phyloP scores from a whole-genome alignment of 768 basidiomycete species.

The Hirschioporus abietinus region DNA sequence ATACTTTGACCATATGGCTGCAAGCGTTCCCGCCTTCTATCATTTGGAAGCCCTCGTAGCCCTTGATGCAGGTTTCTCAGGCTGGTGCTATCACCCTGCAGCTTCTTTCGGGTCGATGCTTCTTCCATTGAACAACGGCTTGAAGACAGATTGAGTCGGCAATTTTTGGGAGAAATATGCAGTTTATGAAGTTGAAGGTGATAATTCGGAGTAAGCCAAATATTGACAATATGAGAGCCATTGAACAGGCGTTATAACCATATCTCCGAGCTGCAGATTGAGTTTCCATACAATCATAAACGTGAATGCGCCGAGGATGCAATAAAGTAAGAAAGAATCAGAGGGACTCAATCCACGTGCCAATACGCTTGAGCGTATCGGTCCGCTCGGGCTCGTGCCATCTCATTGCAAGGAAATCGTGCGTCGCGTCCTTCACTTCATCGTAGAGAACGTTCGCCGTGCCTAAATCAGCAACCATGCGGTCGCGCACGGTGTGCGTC shows the following conservation, averaged over 20 bases:
- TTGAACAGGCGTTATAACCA: neutral
- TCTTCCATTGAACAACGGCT: neutral
- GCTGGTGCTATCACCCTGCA: neutral
- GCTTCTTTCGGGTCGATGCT: neutral
- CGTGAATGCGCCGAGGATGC: neutral
- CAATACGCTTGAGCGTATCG: constrained; percentile 6
- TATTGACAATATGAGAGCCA: too few relatives aligned
- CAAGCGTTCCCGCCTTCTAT: neutral
- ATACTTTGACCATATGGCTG: neutral
- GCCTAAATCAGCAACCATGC: constrained; percentile 5
- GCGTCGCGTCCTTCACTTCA: constrained; percentile 12
- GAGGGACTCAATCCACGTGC: constrained; percentile 12
- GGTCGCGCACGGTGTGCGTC: neutral
- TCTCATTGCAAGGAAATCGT: constrained; percentile 13
- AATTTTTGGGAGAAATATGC: neutral
- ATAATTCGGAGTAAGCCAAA: neutral
- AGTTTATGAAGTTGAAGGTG: neutral
- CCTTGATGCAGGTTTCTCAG: too few relatives aligned
- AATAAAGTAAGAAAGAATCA: neutral
- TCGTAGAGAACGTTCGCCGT: neutral
- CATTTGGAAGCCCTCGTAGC: neutral
- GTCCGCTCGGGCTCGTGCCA: constrained; percentile 18
- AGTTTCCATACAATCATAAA: neutral
- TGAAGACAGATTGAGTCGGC: neutral
- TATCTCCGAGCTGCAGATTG: neutral